Base-by-base conservation (phyloP, 257 asterid species). In the Paulownia fortunei region DNA sequence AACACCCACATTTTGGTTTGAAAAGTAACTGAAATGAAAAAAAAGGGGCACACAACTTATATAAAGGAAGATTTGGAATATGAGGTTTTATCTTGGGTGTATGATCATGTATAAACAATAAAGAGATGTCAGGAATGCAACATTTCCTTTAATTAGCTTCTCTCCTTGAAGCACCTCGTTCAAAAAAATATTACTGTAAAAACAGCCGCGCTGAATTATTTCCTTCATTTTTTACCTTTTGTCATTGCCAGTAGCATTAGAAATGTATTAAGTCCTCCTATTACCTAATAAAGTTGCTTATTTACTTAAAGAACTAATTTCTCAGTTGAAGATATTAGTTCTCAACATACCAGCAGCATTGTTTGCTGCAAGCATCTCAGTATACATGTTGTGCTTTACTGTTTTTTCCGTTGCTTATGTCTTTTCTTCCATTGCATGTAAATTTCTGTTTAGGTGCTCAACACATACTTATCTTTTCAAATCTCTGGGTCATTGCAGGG, bases 401-500 rank as follows among this genome's bases (percentile, higher is more conserved):
- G 27, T 54, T 52, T n/a, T 62, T 21, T 23, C 49, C 4, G 9
- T 44, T 77, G 47, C 69, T 47, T 21, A 3, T 75, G 23, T 62
- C 11, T 30, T 75, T 55, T 58, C 30, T 49, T 15, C 67, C 10
- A 13, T 7, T 56, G 63, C 77, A 49, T 58, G 41, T 27, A 42
- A 63, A 15, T 70, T 32, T 72, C 67, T 61, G 44, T 10, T 26
- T 56, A 42, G 46, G 27, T 54, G 49, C 52, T 76, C 42, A 44
- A 10, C 19, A 67, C 46, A 51, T 26, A 26, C 65, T 49, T 39
- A 24, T 44, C 66, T 52, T 79, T 54, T 15, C 19, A 74, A 68
- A 70, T 32, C 54, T 49, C 23, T 75, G 72, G 49, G 19, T 51
- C 49, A 11, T 58, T 63, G 74, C 80, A 94, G 98, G 89, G 82